These are phyloP conservation scores for Phascolomyces articulosus DNA, from an alignment of 371 early-diverging fungal species.

Conservation along the genomic window DNA sequence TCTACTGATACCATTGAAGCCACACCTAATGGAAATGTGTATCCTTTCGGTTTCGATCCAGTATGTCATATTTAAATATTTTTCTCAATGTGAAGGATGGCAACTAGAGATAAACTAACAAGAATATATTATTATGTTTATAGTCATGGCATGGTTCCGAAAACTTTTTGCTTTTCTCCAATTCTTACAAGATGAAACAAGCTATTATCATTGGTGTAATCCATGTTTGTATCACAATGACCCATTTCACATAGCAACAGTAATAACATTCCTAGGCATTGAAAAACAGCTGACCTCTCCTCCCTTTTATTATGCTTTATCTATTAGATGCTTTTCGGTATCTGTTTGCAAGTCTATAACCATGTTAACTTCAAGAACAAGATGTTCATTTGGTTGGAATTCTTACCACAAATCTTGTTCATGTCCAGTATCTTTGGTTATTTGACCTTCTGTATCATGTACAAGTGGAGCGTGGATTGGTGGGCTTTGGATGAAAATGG, in stretches of 20 bases:
- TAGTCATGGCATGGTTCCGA: constrained; percentile 96
- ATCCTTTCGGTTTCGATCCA: constrained; percentile 84
- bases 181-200: constrained; percentile 99
- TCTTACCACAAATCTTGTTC: constrained; percentile 96
- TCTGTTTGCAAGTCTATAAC: constrained; percentile 92
- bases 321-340: constrained; percentile 96
- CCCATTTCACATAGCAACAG: not conserved
- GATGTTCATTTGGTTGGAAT: constrained; percentile 83
- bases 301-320: too few relatives aligned
- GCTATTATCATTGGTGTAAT: constrained; percentile 97
- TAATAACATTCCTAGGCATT: too few relatives aligned
- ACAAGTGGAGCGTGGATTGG: constrained; percentile 98
- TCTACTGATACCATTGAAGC: constrained; percentile 47
- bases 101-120: too few relatives aligned
- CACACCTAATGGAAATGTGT: constrained; percentile 50
- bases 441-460: constrained; percentile 89
- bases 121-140: constrained; percentile 22
- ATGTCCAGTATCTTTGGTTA: constrained; percentile 97
- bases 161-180: constrained; percentile 93
- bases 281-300: too few relatives aligned
- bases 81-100: not conserved
- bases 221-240: constrained; percentile 63
- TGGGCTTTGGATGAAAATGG: constrained; percentile 70
- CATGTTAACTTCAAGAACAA: constrained; percentile 85
- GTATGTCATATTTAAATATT: constrained; percentile 40